Percentiles rank a stretch among this genome's conserved stretches.
Conservation (phyloP, 257 asterid genomes). For the Marsdenia floribunda region DNA sequence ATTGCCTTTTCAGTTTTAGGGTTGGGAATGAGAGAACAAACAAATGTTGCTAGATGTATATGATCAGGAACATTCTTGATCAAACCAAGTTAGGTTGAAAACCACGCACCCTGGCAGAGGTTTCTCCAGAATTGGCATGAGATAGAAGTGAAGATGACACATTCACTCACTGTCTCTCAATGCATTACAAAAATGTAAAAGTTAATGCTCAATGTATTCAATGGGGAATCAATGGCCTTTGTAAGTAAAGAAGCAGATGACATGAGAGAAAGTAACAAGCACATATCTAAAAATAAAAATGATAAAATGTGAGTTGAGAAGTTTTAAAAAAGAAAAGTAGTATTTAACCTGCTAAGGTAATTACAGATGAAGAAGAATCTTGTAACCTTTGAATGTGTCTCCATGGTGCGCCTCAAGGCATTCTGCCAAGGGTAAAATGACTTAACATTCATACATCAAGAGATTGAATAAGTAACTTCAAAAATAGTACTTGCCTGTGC, state of each 20-base stretch:
- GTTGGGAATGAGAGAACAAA: not conserved
- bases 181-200: not conserved
- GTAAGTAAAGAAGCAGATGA: not conserved
- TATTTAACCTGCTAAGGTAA: slow-evolving; percentile 80
- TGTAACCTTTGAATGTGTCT: slow-evolving; percentile 86
- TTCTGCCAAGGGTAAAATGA: slow-evolving; percentile 46
- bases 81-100: not conserved
- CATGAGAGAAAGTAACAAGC: not conserved
- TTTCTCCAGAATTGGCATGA: not conserved
- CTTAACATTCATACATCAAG: not conserved
- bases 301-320: not conserved
- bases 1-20: too few species aligned
- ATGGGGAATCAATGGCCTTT: not conserved
- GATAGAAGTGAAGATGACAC: not conserved
- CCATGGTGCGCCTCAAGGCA: slow-evolving; percentile 97
- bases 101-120: not conserved
- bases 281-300: not conserved
- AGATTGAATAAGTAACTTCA: not conserved
- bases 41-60: too few species aligned
- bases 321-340: not conserved
- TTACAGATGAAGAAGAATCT: slow-evolving; percentile 97
- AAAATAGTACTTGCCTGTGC: slow-evolving; percentile 65
- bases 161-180: not conserved
- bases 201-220: not conserved
- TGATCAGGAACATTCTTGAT: not conserved